phyloP scores from a whole-genome alignment of 345 rosid genomes.

The Gossypium thurberi region DNA sequence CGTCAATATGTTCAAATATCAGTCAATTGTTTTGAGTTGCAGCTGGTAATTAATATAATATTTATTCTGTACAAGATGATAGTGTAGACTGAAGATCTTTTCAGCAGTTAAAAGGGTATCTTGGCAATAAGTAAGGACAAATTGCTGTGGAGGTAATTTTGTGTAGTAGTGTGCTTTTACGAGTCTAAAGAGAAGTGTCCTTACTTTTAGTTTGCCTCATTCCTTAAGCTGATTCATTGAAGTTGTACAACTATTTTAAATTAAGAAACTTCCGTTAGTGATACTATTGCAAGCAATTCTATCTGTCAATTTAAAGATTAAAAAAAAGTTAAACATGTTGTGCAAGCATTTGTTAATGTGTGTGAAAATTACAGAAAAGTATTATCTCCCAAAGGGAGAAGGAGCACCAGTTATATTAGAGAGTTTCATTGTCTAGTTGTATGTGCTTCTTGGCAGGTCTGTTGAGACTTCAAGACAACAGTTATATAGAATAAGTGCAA shows the following conservation, averaged over 20 bases:
- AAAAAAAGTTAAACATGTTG: background rate
- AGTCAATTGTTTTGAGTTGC: background rate
- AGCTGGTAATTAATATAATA: background rate
- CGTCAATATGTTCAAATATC: background rate
- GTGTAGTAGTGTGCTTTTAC: too few relatives aligned
- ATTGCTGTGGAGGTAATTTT: too few relatives aligned
- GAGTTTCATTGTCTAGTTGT: background rate
- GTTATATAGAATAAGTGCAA: constrained; percentile 30
- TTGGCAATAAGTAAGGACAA: too few relatives aligned
- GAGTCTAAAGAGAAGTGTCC: background rate
- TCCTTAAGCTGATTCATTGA: background rate
- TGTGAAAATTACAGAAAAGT: background rate
- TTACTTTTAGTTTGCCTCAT: background rate
- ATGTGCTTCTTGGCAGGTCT: constrained; percentile 23
- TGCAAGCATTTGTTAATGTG: background rate
- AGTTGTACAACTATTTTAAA: background rate
- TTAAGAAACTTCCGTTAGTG: background rate
- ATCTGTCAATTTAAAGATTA: background rate
- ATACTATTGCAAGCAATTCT: background rate
- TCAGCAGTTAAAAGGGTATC: too few relatives aligned
- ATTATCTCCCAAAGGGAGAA: too few relatives aligned
- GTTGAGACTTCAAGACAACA: constrained; percentile 23
- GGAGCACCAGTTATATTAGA: background rate
- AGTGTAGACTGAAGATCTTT: too few relatives aligned
- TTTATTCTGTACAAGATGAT: too few relatives aligned